A percentile compares a stretch with the other conserved stretches of the same genome.
Evolutionary conservation across 345 rosid genomes (phyloP).

Genomic region (Syzygium oleosum): DNA sequence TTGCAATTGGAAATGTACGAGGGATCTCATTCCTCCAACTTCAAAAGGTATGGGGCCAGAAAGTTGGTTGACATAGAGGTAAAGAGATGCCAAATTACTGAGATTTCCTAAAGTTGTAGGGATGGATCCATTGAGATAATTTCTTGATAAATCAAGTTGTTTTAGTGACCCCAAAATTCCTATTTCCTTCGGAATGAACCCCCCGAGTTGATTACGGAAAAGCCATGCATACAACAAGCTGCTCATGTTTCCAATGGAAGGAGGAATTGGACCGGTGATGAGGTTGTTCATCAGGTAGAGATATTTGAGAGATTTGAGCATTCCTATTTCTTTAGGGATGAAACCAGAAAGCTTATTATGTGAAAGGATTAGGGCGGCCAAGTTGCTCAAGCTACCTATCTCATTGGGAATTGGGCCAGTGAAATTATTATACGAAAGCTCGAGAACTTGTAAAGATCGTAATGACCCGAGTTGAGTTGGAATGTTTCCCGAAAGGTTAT

Average conservation of each 20-base stretch:
- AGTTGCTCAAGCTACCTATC: not conserved
- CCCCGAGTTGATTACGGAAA: not conserved
- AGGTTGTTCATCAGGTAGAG: not conserved
- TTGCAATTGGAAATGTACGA: not conserved
- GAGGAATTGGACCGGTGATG: not conserved
- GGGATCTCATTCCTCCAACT: not conserved
- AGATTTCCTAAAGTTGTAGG: not conserved
- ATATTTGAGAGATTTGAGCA: not conserved
- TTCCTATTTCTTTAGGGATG: constrained; percentile 5
- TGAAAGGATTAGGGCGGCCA: not conserved
- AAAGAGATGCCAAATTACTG: not conserved
- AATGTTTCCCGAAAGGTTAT: not conserved
- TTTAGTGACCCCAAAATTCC: not conserved
- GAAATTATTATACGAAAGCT: not conserved
- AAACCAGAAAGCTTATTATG: not conserved
- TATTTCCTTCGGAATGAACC: not conserved
- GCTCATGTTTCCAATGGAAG: not conserved
- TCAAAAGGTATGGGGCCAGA: not conserved
- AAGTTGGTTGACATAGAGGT: not conserved
- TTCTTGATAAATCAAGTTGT: not conserved
- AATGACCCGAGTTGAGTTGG: not conserved
- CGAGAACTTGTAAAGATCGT: not conserved
- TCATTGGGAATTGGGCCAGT: not conserved
- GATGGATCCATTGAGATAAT: not conserved
- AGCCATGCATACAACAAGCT: not conserved